Evolutionary conservation across 106 monocot genomes (phyloP), one percentile per base, ranked within the genome.

Genomic region (Allium cepa): DNA sequence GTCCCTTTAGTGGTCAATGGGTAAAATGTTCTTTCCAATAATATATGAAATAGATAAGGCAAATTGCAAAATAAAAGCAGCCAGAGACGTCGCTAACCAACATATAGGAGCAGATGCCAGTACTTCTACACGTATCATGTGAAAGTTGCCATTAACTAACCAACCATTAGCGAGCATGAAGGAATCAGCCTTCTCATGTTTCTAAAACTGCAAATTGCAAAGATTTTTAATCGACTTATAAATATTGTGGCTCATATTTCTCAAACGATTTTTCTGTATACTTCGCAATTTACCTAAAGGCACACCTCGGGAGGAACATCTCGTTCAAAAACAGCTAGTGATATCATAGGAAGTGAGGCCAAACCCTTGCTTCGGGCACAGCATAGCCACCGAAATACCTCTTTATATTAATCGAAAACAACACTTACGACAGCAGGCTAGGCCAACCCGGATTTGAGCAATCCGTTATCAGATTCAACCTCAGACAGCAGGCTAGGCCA

Each of bases 311-410:
- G 69, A 57, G 92, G 74, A 69, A 92, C 92, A 52, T 92, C 88
- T 76, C 88, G 92, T 50, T 92, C 92, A 49, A 92, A 88, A 5
- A 93, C 84, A 12, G 89, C 93, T 11, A 89, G 62, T 7, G 86
- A 75, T 28, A 93, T 79, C 10, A 84, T 89, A 0, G 93, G 83
- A 49, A 93, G 63, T 46, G 93, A 85, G n/a, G 93, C 89, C 67
- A 93, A 82, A 26, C 88, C 46, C 2, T 89, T 86, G 26, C 90
- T 93, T 22, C 22, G 22, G 22, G 22, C 22, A 22, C 22, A 22
- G 1, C 22, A 22, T 22, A 22, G 0, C 22, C 22, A 22, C 22
- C 22, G 22, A 22, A 22, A 22, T 22, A 0, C 1, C 22, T 22
- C 22, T 22, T 22, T 22, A 22, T 22, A 22, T 22, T 22, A 22